phyloP scores from a whole-genome alignment of 2,329 filamentous ascomycete genomes.

The Diplodia scrobiculata region DNA sequence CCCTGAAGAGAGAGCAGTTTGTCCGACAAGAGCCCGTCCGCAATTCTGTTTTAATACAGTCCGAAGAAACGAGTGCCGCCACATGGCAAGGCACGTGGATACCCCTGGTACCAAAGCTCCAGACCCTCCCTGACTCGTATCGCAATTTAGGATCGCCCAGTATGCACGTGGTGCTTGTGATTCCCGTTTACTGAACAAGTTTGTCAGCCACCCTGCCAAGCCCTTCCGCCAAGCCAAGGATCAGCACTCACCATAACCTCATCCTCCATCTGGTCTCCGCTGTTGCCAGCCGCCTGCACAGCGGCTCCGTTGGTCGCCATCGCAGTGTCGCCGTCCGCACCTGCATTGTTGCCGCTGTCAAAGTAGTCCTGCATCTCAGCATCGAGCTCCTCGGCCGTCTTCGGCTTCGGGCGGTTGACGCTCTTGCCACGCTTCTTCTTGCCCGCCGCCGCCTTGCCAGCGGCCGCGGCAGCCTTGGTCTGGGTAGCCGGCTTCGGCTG shows the following conservation, averaged over 20 bases:
- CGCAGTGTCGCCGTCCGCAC: slow-evolving; percentile 48
- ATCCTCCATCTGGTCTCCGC: slow-evolving; percentile 46
- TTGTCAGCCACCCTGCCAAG: slow-evolving; percentile 26
- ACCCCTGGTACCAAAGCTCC: slow-evolving; percentile 5
- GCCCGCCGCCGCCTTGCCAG: slow-evolving; percentile 41
- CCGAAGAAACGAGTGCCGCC: slow-evolving; percentile 8
- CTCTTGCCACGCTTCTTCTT: slow-evolving; percentile 60
- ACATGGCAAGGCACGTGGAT: not conserved
- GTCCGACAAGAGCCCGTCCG: slow-evolving; percentile 7
- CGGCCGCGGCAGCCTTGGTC: slow-evolving; percentile 64
- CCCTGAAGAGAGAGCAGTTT: slow-evolving; percentile 22
- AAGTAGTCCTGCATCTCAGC: slow-evolving; percentile 99
- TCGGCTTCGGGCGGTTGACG: slow-evolving; percentile 67
- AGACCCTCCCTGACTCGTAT: slow-evolving; percentile 22
- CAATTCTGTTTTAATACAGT: slow-evolving; percentile 24
- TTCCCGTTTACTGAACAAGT: slow-evolving; percentile 25
- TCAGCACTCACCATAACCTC: slow-evolving; percentile 41
- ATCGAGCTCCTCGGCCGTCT: slow-evolving; percentile 94
- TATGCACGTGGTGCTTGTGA: slow-evolving; percentile 15
- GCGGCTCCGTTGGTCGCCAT: slow-evolving; percentile 51
- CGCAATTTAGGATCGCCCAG: slow-evolving; percentile 27
- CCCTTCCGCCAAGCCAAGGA: not conserved
- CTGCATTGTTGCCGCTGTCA: slow-evolving; percentile 52
- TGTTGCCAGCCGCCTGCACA: slow-evolving; percentile 49
- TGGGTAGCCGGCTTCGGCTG: slow-evolving; percentile 72